Evolutionary conservation across 2,329 filamentous ascomycete genomes (phyloP).

Genomic region (Tolypocladium ophioglossoides): DNA sequence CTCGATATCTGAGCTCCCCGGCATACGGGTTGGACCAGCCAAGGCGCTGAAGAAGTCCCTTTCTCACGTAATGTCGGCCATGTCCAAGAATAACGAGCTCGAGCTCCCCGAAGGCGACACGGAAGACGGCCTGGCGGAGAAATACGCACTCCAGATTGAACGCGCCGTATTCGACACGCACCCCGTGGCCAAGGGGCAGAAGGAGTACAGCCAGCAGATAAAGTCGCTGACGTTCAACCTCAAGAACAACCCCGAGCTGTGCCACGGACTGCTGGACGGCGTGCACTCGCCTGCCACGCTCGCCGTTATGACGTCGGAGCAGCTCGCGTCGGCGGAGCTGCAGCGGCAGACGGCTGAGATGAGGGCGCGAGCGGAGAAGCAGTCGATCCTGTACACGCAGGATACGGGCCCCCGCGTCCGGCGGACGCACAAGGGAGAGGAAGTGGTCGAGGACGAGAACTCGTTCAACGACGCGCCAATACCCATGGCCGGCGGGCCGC

Average conservation of each 20-base stretch:
- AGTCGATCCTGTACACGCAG: conserved; percentile 72
- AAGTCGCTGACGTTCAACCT: conserved; percentile 76
- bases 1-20: conserved; percentile 45
- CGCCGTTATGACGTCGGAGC: conserved; percentile 78
- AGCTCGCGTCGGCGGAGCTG: conserved; percentile 85
- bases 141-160: conserved; percentile 71
- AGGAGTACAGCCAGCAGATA: conserved; percentile 51
- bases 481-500: conserved; percentile 13
- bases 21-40: conserved; percentile 56
- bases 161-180: conserved; percentile 52
- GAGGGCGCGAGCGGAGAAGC: conserved; percentile 69
- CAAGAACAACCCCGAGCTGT: conserved; percentile 75
- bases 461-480: conserved; percentile 24
- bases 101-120: conserved; percentile 47
- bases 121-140: conserved; percentile 54
- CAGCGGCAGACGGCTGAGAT: conserved; percentile 68
- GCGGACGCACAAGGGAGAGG: conserved; percentile 90
- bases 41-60: conserved; percentile 63
- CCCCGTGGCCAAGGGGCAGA: conserved; percentile 30
- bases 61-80: conserved; percentile 50
- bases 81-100: conserved; percentile 56
- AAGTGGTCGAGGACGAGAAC: conserved; percentile 72
- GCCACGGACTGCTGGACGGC: conserved; percentile 62
- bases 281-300: conserved; percentile 64
- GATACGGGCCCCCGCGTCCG: conserved; percentile 64